Base-by-base conservation (phyloP, 495 filamentous ascomycete species). In the Aspergillus bridgeri region DNA sequence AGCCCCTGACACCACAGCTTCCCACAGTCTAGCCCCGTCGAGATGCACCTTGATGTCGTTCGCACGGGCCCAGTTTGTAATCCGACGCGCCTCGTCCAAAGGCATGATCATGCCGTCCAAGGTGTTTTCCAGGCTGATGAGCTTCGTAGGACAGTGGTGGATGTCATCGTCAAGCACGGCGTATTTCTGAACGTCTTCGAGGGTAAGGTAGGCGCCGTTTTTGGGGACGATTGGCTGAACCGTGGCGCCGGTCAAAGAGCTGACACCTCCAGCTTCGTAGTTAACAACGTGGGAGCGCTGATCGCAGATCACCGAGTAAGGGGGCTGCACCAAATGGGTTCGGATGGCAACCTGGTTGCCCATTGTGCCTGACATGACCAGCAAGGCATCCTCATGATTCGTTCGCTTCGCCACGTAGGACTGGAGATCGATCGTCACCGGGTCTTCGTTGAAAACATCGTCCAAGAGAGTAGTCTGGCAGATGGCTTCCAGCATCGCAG, bases 291-390 rank as follows among this genome's bases (percentile, higher is more conserved):
- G 81, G 21, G 76, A 71, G 48, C 77, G 68, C 42, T 74, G 60
- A 57, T 82, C 78, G 54, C 75, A 76, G 11, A 82, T 58, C 27
- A 83, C 68, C 17, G 74, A 65, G 60, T 82, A 75, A 3, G 81
- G 81, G n/a, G 81, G 81, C 53, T 77, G 72, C 19, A 59, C 51
- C 8, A 83, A 64, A 60, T 79, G 76, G 4, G 77, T 72, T 11
- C 80, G 75, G 42, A 81, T 69, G 6, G 75, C 68, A 5, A 83
- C 66, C 59, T 82, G 80, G 63, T 83, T 83, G 2, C 77, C 93
- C 90, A 96, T 95, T 18, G 93, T 96, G 4, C 93, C 93, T 0
- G 88, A 92, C 49, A 94, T 76, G 21, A 96, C 91, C 45, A 96
- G 83, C 24, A 77, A 54, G 2, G 81, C 86, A 27, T 84, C 85